Base-by-base conservation (phyloP, 192 early-diverging fungal genomes). In the Chytriomyces sp. region DNA sequence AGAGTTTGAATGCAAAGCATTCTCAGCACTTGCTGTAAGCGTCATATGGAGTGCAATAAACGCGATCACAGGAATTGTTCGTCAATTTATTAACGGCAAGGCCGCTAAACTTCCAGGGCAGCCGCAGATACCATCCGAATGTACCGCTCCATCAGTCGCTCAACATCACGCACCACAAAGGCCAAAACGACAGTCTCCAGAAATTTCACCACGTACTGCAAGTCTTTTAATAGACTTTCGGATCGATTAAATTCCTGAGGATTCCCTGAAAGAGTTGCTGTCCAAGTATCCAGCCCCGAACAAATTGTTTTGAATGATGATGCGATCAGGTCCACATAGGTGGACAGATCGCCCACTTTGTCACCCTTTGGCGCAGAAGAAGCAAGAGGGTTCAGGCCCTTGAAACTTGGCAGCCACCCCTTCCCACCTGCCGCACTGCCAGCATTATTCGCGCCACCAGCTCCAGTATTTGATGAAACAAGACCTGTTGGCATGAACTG, bases 61-160 rank as follows among this genome's bases (percentile, higher is more conserved):
- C 35, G 35, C 35, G 2, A 35, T 35, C 35, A 35, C 35, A 35
- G 35, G 35, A 35, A 35, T 35, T 3, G 4, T 35, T 35, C 2
- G 35, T 57, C 53, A 18, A 13, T 57, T 57, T 20, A 20, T 57
- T 20, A 57, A 57, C 20, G 13, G 0, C 13, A 57, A 13, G 13
- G 20, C 53, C 13, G 13, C 26, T 64, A 64, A 64, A 10, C 11
- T 28, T 24, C 62, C 62, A 64, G 26, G n/a, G 68, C 68, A 4
- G 68, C 68, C 1, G 68, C 68, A 24, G 68, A 44, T 18, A 69
- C 68, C 45, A 24, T 49, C 46, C 50, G 16, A 2, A 69, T 16
- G 50, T 44, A 69, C 26, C 68, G 68, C n/a, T 69, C 68, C 45
- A 69, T 53, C 48, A 69, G 11, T 5, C 68, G 10, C 50, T 69